Evolutionary conservation across 2,329 filamentous ascomycete genomes (phyloP), one percentile per base, ranked within the genome.

Genomic region (Cladophialophora carrionii): DNA sequence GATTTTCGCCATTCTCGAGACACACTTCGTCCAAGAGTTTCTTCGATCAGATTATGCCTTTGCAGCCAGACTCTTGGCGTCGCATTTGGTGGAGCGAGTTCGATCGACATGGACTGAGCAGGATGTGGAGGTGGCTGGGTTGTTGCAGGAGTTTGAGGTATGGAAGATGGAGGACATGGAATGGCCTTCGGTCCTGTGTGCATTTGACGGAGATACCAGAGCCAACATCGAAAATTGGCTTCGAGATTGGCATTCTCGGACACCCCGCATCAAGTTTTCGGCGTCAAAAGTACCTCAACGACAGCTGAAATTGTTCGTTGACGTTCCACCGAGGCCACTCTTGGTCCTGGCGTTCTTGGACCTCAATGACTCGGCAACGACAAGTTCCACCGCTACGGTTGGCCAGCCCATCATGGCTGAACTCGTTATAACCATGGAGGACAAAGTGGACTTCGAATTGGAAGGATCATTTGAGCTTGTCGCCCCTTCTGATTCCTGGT

Each of bases 231-330:
- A 76, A 57, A 71, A 72, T 10, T 87, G 84, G 84, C 75, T 88
- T 51, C 74, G 77, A 66, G 73, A 78, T 31, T 89, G 87, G 85
- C 85, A 88, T 73, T 68, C 80, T 76, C 73, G 73, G 57, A 74
- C 78, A 2, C 24, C 59, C 22, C n/a, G 60, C 6, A 63, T 72
- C 32, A 52, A 56, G 34, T 53, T 71, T 20, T 52, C 57, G 26
- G 29, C 43, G 8, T 57, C 54, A 1, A 34, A 61, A 34, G 61
- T 64, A 8, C 52, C 49, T 22, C 57, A 46, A 67, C 84, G 84
- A 22, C 88, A 87, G 12, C 93, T 99, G 71, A 82, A 90, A 32
- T 96, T 99, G 60, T 91, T 93, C 0, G 93, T 99, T 14, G 92
- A 96, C 64, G 87, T 99, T 1, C 94, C 94, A 0, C 88, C 89